Evolutionary conservation across 2,329 filamentous ascomycete species (phyloP).

Genomic region (Corinectria fuckeliana): DNA sequence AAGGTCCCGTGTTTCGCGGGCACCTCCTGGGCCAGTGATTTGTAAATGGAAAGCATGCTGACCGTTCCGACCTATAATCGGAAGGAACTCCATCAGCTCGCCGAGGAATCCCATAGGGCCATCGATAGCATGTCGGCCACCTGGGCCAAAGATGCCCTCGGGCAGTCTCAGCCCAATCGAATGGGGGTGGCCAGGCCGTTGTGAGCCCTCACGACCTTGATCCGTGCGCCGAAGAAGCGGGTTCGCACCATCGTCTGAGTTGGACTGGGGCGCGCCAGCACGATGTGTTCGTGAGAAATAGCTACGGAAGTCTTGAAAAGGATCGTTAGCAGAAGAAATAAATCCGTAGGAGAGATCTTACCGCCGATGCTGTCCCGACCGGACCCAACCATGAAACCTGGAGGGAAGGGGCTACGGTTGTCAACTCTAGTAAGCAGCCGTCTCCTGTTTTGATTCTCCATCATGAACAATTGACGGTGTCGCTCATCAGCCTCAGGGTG

Average conservation of each 20-base stretch:
- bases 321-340: conserved; percentile 15
- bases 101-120: conserved; percentile 62
- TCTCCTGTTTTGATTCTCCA: conserved; percentile 57
- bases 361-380: conserved; percentile 61
- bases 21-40: conserved; percentile 56
- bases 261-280: conserved; percentile 58
- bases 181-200: conserved; percentile 57
- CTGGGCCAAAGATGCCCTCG: conserved; percentile 51
- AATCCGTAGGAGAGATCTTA: conserved; percentile 41
- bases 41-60: conserved; percentile 66
- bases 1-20: conserved; percentile 60
- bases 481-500: conserved; percentile 57
- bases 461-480: conserved; percentile 55
- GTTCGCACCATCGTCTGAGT: conserved; percentile 82
- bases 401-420: conserved; percentile 67
- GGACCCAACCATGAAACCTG: conserved; percentile 58
- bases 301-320: conserved; percentile 53
- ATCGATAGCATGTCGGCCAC: conserved; percentile 48
- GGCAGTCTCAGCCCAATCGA: conserved; percentile 61
- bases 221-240: conserved; percentile 77
- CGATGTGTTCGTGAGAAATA: conserved; percentile 61
- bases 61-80: conserved; percentile 52
- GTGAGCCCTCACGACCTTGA: conserved; percentile 51
- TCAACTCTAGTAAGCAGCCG: conserved; percentile 44
- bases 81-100: conserved; percentile 62